Evolutionary conservation across 495 filamentous ascomycete species (phyloP), one percentile per base, ranked within the genome.

Genomic region (Filosporella fistucella): DNA sequence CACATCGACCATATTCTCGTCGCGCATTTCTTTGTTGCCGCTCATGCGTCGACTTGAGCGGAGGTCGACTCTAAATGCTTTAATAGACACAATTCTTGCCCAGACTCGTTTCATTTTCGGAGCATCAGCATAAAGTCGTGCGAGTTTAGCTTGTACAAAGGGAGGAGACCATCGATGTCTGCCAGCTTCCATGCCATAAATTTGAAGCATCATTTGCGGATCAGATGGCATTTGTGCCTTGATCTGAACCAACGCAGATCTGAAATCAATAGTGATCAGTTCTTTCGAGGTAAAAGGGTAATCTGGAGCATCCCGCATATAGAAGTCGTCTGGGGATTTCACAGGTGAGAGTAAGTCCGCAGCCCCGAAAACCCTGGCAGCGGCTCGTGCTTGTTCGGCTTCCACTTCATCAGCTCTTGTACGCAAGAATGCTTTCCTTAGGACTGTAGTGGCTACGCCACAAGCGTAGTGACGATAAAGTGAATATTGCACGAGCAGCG

Each of bases 381-480:
- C 38, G 24, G 51, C 42, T 21, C 43, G 26, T 30, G 54, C 45
- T 17, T 49, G 22, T 30, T 63, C 34, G 14, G 49, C 42, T 16
- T 62, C 53, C 44, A 58, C 24, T 7, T 38, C 35, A 24, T 59
- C 52, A 28, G 49, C 44, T 52, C 63, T 62, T 0, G 70, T 68
- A 28, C 68, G 74, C 55, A 77, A 69, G 59, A 96, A 87, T 5
- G 89, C 87, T 48, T 83, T 81, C 43, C 76, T 74, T 11, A 98
- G 64, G 8, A 94, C 85, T 47, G 80, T 82, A 17, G 75, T 64
- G 22, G 94, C 94, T 38, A 97, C 77, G 10, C 85, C 86, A 22
- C 91, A 71, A n/a, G 89, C 83, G 58, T 96, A 97, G 59, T 95
- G 91, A 4, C 91, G 83, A 62, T 94, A 96, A 1, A 99, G 74